A percentile compares a stretch with the other conserved stretches of the same genome.
phyloP scores from a whole-genome alignment of 495 filamentous ascomycete species.

The Penicillium ucsense region DNA sequence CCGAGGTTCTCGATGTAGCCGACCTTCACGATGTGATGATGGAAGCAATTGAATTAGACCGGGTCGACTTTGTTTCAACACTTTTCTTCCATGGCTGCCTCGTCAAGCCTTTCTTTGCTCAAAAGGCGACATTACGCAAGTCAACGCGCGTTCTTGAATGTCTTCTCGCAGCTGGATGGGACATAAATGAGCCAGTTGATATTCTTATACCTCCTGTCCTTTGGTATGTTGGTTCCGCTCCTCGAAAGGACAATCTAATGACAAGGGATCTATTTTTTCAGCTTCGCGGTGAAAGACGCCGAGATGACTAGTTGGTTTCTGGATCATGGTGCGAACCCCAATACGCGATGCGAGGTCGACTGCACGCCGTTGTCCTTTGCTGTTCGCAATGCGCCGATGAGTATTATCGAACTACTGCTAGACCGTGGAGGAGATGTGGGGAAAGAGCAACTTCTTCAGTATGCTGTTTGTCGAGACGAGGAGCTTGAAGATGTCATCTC shows the following conservation, averaged over 20 bases:
- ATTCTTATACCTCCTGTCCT: conserved; percentile 6
- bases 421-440: conserved; percentile 8
- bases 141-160: neutral
- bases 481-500: conserved; percentile 4
- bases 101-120: neutral
- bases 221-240: conserved; percentile 4
- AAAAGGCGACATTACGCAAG: neutral
- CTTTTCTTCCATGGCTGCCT: neutral
- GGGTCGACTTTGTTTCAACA: neutral
- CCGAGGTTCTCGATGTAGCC: conserved; percentile 1
- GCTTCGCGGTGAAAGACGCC: conserved; percentile 9
- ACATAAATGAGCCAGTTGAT: conserved; percentile 10
- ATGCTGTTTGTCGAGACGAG: conserved; percentile 5
- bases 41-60: conserved; percentile 6
- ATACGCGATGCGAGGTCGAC: conserved; percentile 9
- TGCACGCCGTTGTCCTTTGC: conserved; percentile 12
- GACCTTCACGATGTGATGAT: conserved; percentile 6
- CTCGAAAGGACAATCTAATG: neutral
- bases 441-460: conserved; percentile 12
- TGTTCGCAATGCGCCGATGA: conserved; percentile 2
- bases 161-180: conserved; percentile 6
- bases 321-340: conserved; percentile 16
- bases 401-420: conserved; percentile 8
- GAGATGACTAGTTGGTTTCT: conserved; percentile 19
- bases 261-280: neutral